phyloP scores from a whole-genome alignment of 768 basidiomycete species.

The Grammothele lineata region DNA sequence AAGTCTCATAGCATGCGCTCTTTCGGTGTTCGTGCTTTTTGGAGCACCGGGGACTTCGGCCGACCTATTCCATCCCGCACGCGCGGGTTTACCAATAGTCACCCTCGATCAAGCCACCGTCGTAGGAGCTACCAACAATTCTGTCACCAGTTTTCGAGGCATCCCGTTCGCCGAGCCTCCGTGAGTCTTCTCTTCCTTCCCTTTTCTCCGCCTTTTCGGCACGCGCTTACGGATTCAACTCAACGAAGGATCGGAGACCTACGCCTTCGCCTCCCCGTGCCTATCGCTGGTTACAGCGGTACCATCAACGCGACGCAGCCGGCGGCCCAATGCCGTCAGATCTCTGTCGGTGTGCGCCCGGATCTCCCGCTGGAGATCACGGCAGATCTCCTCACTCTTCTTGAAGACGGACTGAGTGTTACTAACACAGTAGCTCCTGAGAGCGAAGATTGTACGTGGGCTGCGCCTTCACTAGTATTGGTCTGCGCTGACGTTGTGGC shows the following conservation, averaged over 20 bases:
- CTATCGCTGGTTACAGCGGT: neutral
- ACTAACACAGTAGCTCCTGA: neutral
- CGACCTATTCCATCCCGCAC: too few species aligned
- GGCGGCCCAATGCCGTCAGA: conserved; percentile 23
- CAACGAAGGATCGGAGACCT: neutral
- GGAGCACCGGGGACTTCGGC: too few species aligned
- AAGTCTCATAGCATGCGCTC: too few species aligned
- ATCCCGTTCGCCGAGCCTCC: conserved; percentile 22
- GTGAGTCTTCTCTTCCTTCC: conserved; percentile 34
- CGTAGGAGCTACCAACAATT: conserved; percentile 9
- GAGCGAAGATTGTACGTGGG: conserved; percentile 1
- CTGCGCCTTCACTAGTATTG: too few species aligned
- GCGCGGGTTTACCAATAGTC: conserved; percentile 12
- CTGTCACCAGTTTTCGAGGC: conserved; percentile 20
- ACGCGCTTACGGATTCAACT: neutral
- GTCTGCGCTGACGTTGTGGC: too few species aligned
- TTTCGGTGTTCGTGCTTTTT: too few species aligned
- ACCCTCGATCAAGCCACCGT: conserved; percentile 22
- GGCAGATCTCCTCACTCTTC: conserved; percentile 29
- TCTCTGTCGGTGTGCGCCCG: conserved; percentile 8
- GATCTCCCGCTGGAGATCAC: conserved; percentile 39
- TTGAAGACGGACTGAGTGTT: conserved; percentile 26
- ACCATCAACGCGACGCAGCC: conserved; percentile 5
- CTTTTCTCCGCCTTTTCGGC: conserved; percentile 8
- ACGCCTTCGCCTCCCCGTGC: conserved; percentile 4